phyloP scores from a whole-genome alignment of 805 yeast species.

The Starmerella apis region DNA sequence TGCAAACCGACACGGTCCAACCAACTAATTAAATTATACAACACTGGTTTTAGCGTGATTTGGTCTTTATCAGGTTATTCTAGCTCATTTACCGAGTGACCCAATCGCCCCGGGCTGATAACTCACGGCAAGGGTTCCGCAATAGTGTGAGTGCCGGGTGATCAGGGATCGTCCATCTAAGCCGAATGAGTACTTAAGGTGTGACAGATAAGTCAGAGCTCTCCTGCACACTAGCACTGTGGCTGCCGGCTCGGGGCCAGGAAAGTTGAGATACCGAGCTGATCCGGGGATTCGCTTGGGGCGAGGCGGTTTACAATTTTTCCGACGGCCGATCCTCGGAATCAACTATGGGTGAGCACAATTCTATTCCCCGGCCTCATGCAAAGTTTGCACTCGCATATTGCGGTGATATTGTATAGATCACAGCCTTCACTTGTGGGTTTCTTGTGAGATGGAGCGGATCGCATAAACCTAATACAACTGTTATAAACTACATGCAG shows the following conservation, averaged over 20 bases:
- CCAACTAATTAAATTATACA: no score
- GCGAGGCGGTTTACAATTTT: not conserved
- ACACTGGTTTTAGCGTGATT: no score
- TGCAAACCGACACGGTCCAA: no score
- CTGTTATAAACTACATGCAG: not conserved
- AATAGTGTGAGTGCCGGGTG: slow-evolving; percentile 1
- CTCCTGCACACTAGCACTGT: not conserved
- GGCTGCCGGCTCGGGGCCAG: not conserved
- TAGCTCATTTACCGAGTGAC: not conserved
- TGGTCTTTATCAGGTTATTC: no score
- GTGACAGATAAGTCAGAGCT: not conserved
- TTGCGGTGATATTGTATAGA: not conserved
- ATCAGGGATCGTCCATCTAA: slow-evolving; percentile 1
- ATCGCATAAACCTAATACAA: not conserved
- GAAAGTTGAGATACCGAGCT: not conserved
- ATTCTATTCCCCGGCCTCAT: not conserved
- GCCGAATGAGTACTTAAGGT: not conserved
- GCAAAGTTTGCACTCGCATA: not conserved
- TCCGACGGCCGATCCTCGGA: not conserved
- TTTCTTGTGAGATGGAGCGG: no score
- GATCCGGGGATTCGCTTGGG: not conserved
- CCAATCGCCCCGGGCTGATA: slow-evolving; percentile 5
- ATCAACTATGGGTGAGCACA: not conserved
- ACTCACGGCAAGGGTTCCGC: slow-evolving; percentile 4
- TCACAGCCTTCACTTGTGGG: not conserved